phyloP scores from a whole-genome alignment of 2,329 filamentous ascomycete genomes.

The Amauroascus verrucosus region DNA sequence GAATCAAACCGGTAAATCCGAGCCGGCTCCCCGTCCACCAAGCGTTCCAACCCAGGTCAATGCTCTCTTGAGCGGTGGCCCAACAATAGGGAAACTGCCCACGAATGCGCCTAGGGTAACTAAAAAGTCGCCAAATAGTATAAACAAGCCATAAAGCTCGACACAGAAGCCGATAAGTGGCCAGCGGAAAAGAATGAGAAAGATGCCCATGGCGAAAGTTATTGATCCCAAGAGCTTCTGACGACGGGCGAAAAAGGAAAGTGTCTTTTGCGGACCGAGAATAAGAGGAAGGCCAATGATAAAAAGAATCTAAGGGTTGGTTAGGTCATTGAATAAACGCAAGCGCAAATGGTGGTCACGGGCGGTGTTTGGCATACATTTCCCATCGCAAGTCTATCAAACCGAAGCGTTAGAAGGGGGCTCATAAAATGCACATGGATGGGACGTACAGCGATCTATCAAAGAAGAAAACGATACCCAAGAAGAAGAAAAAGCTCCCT shows the following conservation, averaged over 20 bases:
- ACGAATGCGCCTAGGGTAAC: conserved; percentile 85
- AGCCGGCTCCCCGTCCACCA: conserved; percentile 53
- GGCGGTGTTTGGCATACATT: conserved; percentile 51
- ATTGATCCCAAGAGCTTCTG: conserved; percentile 88
- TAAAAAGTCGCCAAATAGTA: conserved; percentile 93
- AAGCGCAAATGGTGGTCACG: conserved; percentile 2
- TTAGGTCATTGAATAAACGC: neutral
- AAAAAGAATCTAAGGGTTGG: conserved; percentile 69
- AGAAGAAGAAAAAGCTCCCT: conserved; percentile 92
- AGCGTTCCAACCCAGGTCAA: conserved; percentile 59
- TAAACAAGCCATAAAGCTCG: conserved; percentile 84
- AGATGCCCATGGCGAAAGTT: conserved; percentile 73
- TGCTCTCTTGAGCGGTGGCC: conserved; percentile 67
- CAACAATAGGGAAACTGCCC: conserved; percentile 71
- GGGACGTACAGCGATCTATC: conserved; percentile 76
- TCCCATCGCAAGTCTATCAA: conserved; percentile 80
- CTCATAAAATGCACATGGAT: conserved; percentile 3
- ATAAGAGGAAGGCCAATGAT: conserved; percentile 92
- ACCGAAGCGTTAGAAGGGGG: conserved; percentile 6
- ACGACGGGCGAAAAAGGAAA: conserved; percentile 85
- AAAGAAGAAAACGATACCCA: conserved; percentile 94
- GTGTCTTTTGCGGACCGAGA: conserved; percentile 82
- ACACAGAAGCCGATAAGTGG: conserved; percentile 81
- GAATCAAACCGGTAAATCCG: conserved; percentile 16
- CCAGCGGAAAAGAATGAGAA: conserved; percentile 82